Evolutionary conservation across 2,329 filamentous ascomycete genomes (phyloP), one percentile per base, ranked within the genome.

Genomic region (Colletotrichum siamense): DNA sequence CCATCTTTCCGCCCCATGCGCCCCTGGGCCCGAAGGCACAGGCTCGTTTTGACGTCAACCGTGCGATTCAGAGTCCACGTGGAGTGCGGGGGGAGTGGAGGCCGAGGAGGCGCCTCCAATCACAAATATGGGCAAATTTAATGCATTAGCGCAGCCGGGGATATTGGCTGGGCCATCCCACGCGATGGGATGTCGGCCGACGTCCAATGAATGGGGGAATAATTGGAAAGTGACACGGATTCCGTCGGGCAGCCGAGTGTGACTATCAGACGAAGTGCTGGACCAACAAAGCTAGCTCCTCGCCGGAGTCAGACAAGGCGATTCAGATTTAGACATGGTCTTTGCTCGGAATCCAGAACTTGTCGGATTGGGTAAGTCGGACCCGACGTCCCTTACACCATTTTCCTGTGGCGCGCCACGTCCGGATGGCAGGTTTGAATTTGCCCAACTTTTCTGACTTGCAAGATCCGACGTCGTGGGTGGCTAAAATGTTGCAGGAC

Each of bases 261-360:
- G 39, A 64, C 30, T 22, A 65, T 71, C 67, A 44, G 71, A 74
- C 59, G 66, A 70, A 26, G 15, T 52, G 18, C 5, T 16, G 18
- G 10, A 24, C 49, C 24, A 44, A 63, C 22, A 49, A 22, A 59
- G 44, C 64, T 65, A 71, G 32, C 44, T 57, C 15, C 30, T 44
- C 57, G n/a, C 22, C 22, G 44, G 71, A 74, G 71, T 74, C 71
- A 74, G 67, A 44, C 24, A n/a, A 7, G 13, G 61, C 67, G 71
- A 74, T 32, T 74, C 71, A 74, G 65, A 70, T 61, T 18, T 24
- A 30, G 32, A 16, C 26, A 8, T 24, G 44, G n/a, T 52, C 26
- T 30, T 52, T 32, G 44, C n/a, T 64, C 62, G 18, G 32, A 28
- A 64, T 22, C 34, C 0, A 24, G 22, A 10, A 13, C 22, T 28